A percentile compares a stretch with the other conserved stretches of the same genome.
phyloP scores from a whole-genome alignment of 495 filamentous ascomycete species.

The Staphylotrichum longicolle region DNA sequence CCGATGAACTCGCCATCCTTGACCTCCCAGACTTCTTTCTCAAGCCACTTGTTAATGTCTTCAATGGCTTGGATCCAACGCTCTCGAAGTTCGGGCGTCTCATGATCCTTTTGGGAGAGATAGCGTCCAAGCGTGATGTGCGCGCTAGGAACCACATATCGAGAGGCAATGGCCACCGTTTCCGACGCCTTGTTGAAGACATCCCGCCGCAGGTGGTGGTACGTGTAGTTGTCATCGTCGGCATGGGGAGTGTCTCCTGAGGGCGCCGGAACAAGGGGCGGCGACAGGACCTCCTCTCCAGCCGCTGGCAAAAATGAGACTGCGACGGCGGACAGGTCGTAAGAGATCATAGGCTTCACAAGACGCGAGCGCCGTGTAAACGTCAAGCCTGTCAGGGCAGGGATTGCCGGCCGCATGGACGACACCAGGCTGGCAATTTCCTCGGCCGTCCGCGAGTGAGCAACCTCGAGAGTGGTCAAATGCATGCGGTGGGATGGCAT shows the following conservation, averaged over 20 bases:
- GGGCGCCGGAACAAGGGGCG: conserved; percentile 32
- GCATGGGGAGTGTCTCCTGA: conserved; percentile 11
- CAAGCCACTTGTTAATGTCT: conserved; percentile 69
- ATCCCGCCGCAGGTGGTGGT: conserved; percentile 86
- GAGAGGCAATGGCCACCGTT: conserved; percentile 59
- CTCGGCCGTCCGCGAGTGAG: conserved; percentile 60
- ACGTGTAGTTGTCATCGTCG: conserved; percentile 65
- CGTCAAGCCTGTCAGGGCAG: conserved; percentile 60
- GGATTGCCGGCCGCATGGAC: conserved; percentile 47
- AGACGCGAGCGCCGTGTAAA: conserved; percentile 64
- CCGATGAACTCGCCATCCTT: conserved; percentile 41
- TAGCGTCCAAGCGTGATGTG: conserved; percentile 87
- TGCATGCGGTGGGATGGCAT: conserved; percentile 76
- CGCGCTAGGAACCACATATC: conserved; percentile 83
- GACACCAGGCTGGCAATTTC: conserved; percentile 62
- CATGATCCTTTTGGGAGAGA: conserved; percentile 54
- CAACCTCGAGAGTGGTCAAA: conserved; percentile 80
- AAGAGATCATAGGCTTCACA: conserved; percentile 78
- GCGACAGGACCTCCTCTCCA: conserved; percentile 50
- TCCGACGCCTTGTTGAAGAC: conserved; percentile 58
- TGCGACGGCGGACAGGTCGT: conserved; percentile 79
- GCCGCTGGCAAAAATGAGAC: conserved; percentile 79
- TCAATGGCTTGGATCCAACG: conserved; percentile 66
- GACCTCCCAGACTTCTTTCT: conserved; percentile 63
- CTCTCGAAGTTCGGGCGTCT: conserved; percentile 49